Conservation (phyloP, 2,329 filamentous ascomycete genomes). For the Fusarium pininemorale region DNA sequence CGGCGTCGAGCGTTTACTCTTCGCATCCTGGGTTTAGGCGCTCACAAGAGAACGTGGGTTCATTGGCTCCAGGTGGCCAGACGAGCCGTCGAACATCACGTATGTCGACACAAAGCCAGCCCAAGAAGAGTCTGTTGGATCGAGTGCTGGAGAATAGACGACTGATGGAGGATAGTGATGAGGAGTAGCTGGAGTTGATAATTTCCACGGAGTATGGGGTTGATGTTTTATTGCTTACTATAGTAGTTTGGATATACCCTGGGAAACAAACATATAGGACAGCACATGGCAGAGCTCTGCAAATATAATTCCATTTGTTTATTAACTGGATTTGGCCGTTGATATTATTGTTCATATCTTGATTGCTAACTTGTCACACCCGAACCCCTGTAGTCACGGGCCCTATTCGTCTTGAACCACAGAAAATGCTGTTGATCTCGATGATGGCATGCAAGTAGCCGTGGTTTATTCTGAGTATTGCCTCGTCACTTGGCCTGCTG, state of each 20-base stretch:
- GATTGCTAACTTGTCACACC: background rate
- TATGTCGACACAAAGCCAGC: background rate
- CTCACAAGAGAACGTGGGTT: background rate
- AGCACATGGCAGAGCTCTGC: background rate
- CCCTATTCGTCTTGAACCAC: background rate
- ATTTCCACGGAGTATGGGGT: background rate
- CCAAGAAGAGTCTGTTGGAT: background rate
- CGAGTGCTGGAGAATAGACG: background rate
- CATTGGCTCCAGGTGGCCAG: background rate
- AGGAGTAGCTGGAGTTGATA: background rate
- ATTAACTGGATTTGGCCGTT: background rate
- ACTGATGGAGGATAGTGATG: background rate
- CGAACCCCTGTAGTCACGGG: background rate
- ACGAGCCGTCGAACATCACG: background rate
- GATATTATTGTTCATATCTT: background rate
- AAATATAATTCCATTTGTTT: conserved; percentile 5
- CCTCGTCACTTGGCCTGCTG: background rate
- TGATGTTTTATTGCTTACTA: background rate
- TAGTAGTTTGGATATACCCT: conserved; percentile 16
- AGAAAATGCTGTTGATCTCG: background rate
- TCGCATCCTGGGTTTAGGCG: conserved; percentile 22
- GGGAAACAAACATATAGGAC: background rate
- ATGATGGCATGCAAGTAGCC: background rate
- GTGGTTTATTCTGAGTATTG: background rate
- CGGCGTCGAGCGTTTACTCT: conserved; percentile 36